phyloP scores from a whole-genome alignment of 768 basidiomycete species.

The Mycena belliarum region DNA sequence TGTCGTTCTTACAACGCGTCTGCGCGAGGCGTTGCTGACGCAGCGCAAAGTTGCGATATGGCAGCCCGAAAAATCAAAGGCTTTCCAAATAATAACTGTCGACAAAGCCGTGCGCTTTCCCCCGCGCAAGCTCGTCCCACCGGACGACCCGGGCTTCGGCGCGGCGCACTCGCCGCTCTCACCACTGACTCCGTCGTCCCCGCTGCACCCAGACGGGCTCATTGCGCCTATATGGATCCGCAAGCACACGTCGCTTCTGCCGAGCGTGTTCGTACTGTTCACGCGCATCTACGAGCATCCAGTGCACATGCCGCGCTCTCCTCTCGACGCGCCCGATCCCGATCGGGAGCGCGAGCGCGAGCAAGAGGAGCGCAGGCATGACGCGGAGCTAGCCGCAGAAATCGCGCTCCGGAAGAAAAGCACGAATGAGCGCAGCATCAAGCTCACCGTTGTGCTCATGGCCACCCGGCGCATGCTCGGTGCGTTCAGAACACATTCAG shows the following conservation, averaged over 20 bases:
- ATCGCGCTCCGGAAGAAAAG: constrained; percentile 78
- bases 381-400: constrained; percentile 77
- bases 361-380: constrained; percentile 69
- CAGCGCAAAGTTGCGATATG: constrained; percentile 70
- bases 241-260: constrained; percentile 90
- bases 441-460: constrained; percentile 91
- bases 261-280: constrained; percentile 93
- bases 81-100: constrained; percentile 84
- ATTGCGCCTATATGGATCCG: constrained; percentile 98
- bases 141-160: constrained; percentile 57
- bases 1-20: constrained; percentile 51
- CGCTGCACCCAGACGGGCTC: constrained; percentile 91
- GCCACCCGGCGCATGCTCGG: constrained; percentile 88
- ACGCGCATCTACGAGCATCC: constrained; percentile 76
- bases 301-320: constrained; percentile 44
- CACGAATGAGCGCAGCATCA: constrained; percentile 84
- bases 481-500: no score
- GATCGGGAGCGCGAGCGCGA: constrained; percentile 59
- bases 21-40: constrained; percentile 67
- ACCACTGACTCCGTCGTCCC: constrained; percentile 84
- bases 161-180: constrained; percentile 89
- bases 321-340: constrained; percentile 53
- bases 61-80: constrained; percentile 68
- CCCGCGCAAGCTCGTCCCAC: constrained; percentile 72
- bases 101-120: constrained; percentile 86